Base-by-base conservation (phyloP, 2,329 filamentous ascomycete genomes). In the Diaporthe citri region DNA sequence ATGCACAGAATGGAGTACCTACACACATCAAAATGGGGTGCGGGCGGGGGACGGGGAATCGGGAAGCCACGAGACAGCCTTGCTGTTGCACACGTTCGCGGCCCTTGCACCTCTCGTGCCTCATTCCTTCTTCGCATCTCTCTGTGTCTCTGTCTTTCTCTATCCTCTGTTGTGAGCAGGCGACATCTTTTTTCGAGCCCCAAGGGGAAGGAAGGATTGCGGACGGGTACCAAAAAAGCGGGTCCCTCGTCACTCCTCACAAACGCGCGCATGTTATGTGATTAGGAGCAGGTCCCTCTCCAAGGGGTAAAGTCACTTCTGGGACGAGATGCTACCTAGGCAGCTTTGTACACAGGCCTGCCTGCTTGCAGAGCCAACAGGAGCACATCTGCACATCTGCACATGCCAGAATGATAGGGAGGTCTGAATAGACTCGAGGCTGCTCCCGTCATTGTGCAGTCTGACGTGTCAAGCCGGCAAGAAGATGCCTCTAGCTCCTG, bases 11-110 rank as follows among this genome's bases (percentile, higher is more conserved):
- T 64, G 10, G 5, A 64, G 25, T 55, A 55, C 52, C 13, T 64
- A 31, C 39, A 43, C 17, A 17, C n/a, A 41, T 46, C 8, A 15
- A 52, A 4, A 12, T 64, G n/a, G 46, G 13, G 41, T 20, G 15
- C 56, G 22, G 28, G 62, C 22, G 43, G 46, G 20, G 12, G 31
- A 52, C 46, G 64, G 64, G 64, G 46, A 39, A 28, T 41, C 64
- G 59, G 48, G 56, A 72, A 62, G 67, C 73, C 48, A 74, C 67
- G 73, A 74, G 70, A 72, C 59, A 72, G 39, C 55, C 74, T 69
- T 51, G 60, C 51, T 69, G 48, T 31, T 69, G 64, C 64, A 69
- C 64, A 28, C 64, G 34, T 22, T 39, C 46, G 15, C 31, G 34
- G 31, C 34, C 48, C 48, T 69, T 69, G 46, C n/a, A 51, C 48